Percentiles rank a stretch among this genome's conserved stretches.
Evolutionary conservation across 1,284 basidiomycete species (phyloP).

Genomic region (Sanguinoderma infundibulare): DNA sequence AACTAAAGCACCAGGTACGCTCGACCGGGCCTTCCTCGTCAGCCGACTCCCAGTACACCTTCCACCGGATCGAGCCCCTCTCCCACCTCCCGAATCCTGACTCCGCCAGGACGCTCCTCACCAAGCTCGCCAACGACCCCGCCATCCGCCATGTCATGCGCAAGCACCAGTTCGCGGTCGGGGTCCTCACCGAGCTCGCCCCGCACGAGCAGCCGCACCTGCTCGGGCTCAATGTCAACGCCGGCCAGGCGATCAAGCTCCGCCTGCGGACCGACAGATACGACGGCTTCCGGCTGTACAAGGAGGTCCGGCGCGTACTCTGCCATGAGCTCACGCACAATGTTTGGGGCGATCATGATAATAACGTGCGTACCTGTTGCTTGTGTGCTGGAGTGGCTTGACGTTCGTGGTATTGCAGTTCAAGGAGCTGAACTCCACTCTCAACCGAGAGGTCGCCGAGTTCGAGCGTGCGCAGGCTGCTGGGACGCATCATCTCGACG

Average conservation of each 20-base stretch:
- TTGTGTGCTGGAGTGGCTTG: not conserved
- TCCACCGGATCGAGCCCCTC: constrained; percentile 66
- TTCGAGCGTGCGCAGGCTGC: constrained; percentile 58
- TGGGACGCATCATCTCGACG: constrained; percentile 59
- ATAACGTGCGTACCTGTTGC: constrained; percentile 56
- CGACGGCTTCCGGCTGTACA: constrained; percentile 72
- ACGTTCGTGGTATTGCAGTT: constrained; percentile 46
- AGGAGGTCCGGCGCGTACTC: constrained; percentile 66
- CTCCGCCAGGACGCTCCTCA: constrained; percentile 55
- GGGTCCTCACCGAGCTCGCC: constrained; percentile 72
- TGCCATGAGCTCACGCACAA: constrained; percentile 83
- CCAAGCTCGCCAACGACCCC: constrained; percentile 65
- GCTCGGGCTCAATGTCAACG: constrained; percentile 72
- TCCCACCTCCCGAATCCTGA: constrained; percentile 65
- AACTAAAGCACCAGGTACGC: constrained; percentile 47
- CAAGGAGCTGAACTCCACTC: constrained; percentile 74
- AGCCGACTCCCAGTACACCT: constrained; percentile 53
- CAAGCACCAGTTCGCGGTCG: constrained; percentile 66
- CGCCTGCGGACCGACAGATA: constrained; percentile 71
- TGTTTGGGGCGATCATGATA: constrained; percentile 70
- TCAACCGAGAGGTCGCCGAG: constrained; percentile 73
- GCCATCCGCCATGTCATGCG: constrained; percentile 74
- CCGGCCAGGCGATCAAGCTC: constrained; percentile 66
- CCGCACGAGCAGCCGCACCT: constrained; percentile 75
- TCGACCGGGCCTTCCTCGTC: constrained; percentile 51